Evolutionary conservation across 768 basidiomycete genomes (phyloP), one percentile per base, ranked within the genome.

Genomic region (Melanogaster broomeanus): DNA sequence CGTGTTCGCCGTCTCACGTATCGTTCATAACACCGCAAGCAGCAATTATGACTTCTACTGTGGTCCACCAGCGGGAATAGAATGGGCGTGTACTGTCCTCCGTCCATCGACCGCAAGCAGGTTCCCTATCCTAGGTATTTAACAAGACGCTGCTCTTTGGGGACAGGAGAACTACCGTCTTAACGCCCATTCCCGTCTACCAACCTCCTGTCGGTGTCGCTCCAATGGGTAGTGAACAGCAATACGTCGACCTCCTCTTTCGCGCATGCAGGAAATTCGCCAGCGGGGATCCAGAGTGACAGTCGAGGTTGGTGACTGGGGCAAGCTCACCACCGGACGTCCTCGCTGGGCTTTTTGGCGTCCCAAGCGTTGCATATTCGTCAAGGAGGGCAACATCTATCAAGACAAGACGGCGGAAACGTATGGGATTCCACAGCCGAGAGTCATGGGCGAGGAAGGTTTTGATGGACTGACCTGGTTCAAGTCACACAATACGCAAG

Each of bases 301-400:
- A 4, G 42, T 70, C 21, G 52, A 61, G 27, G 63, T 64, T 12
- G 70, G 69, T 2, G 70, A 72, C 60, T 69, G 61, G 47, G 69
- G 69, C 13, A 52, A 59, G 19, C 61, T 70, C 12, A 64, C 66
- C 10, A 49, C 49, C 5, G 58, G 56, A n/a, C 48, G 45, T 4
- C 25, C 49, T 1, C 28, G 52, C 2, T 51, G 55, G 27, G 40
- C 51, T 5, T 61, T 66, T 46, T 70, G 65, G 65, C 61, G 60
- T 30, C 27, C 43, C 22, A 53, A 60, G 40, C 46, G 47, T 4
- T 63, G 66, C 6, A 61, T 53, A 1, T 71, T 71, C 42, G 28
- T 69, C 18, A 68, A 65, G 30, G 65, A 71, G 44, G 68, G 68
- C 1, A 71, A 71, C 40, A 69, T 71, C 16, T 71, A 66, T 50